Base-by-base conservation (phyloP, 495 filamentous ascomycete genomes). In the Podospora fimiseda region DNA sequence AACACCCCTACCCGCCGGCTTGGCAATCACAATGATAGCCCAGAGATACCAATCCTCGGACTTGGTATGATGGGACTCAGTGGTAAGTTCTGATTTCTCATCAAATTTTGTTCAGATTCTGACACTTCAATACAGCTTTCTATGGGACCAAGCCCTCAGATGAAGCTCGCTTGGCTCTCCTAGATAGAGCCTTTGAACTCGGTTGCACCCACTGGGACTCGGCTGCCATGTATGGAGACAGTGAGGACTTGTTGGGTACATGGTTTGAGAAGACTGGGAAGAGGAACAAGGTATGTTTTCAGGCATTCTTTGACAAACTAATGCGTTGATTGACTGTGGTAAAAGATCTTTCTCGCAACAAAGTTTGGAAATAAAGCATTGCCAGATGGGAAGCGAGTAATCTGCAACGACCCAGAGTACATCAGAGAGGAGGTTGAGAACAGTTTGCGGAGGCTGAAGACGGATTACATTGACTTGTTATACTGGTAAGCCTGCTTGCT, bases 21-120 rank as follows among this genome's bases (percentile, higher is more conserved):
- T 0, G 80, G 80, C 48, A 75, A 70, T 42, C 70, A 78, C 66
- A 80, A 70, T 42, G 70, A 78, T 67, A 80, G 80, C 15, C 77
- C 73, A 21, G 42, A 60, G 20, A 71, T 83, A 3, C 69, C 81
- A 2, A 61, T 73, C 13, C 42, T 82, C 0, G 81, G 81, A 30
- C 72, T 76, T 18, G 80, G 80, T 1, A 61, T 76, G 14, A 80
- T 82, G 79, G 73, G 73, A 9, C 18, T 81, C 51, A 65, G 65
- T 38, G 43, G 4, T 64, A 51, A 47, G 52, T 50, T 5, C 19
- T 39, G 22, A n/a, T 21, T 7, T 20, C 14, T 21, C 7, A 9
- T n/a, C n/a, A n/a, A n/a, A n/a, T n/a, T n/a, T n/a, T n/a, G n/a
- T n/a, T n/a, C n/a, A n/a, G n/a, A 42, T 11, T n/a, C 18, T 14